Evolutionary conservation across 1,284 basidiomycete species (phyloP), one percentile per base, ranked within the genome.

Genomic region (Tilletia setariae): DNA sequence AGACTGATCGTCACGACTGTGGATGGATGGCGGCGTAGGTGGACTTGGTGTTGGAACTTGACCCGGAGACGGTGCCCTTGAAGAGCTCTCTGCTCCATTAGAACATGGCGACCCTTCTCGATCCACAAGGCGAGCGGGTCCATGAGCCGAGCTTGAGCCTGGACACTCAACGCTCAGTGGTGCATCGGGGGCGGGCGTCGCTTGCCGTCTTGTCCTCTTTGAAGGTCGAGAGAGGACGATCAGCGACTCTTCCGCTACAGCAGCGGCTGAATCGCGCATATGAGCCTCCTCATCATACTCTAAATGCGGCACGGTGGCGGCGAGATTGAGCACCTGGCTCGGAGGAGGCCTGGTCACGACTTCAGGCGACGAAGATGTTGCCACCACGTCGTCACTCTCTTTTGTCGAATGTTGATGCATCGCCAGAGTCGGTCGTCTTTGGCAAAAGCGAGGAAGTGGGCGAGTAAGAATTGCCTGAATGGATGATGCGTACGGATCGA

Each of bases 281-380:
- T 61, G 56, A 15, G 56, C 56, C 7, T 61, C 56, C n/a, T 61
- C 56, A 30, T 61, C 56, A 30, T 61, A 61, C 56, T 35, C 56
- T 21, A 35, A 28, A 2, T 61, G 19, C 46, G 21, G 19, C 46
- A 16, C 16, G 6, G 46, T 23, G 19, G 46, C 19, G 19, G 6
- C 46, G 46, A 16, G 6, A n/a, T 23, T 23, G 6, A 4, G 16
- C 3, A 16, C 4, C 19, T 49, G 4, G 35, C 35, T 40, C 35
- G 35, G 35, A 40, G 35, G 11, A 40, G 35, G 11, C 11, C 4
- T 11, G 4, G 35, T 11, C 4, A 40, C 35, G 6, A 40, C 35
- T 6, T 4, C 35, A 40, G 35, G 35, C 4, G 35, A 40, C 11
- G 35, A 40, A 11, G 35, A 40, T 40, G 11, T 11, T 16, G 21